These are phyloP conservation scores for Penicillium sp. DNA, from an alignment of 2,329 filamentous ascomycete species.

Conservation along the genomic window DNA sequence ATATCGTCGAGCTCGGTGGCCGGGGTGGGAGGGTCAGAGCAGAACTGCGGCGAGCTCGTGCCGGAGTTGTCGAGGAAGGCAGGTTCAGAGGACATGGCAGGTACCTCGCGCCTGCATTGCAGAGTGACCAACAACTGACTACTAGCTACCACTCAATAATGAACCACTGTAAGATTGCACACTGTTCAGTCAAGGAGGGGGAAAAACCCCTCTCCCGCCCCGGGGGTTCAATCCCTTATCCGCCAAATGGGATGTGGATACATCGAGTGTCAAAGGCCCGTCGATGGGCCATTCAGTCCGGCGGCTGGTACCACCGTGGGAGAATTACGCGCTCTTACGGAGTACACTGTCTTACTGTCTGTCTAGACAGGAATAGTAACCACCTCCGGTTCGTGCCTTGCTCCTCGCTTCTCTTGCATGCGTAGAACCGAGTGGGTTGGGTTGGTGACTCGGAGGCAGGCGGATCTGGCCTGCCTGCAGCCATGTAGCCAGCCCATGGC, in stretches of 20 bases:
- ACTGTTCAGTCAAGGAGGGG: neutral
- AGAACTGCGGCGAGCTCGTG: constrained; percentile 11
- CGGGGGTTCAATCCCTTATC: neutral
- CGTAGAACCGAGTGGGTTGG: no score
- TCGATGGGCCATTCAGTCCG: neutral
- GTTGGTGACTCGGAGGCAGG: neutral
- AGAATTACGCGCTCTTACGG: neutral
- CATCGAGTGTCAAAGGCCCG: neutral
- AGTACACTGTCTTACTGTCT: neutral
- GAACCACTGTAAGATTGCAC: neutral
- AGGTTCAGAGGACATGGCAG: constrained; percentile 6
- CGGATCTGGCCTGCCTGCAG: neutral
- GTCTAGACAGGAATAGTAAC: neutral
- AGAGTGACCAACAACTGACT: neutral
- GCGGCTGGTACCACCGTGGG: neutral
- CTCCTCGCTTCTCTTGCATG: neutral
- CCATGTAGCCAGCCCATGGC: neutral
- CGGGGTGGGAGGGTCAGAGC: constrained; percentile 17
- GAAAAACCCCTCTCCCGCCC: no score
- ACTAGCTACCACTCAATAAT: neutral
- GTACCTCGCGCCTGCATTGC: neutral
- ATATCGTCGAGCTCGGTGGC: constrained; percentile 16
- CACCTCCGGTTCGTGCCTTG: neutral
- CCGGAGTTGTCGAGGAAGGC: neutral
- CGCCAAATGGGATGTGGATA: neutral